Evolutionary conservation across 805 yeast genomes (phyloP).

Genomic region (Pichia paraexigua): DNA sequence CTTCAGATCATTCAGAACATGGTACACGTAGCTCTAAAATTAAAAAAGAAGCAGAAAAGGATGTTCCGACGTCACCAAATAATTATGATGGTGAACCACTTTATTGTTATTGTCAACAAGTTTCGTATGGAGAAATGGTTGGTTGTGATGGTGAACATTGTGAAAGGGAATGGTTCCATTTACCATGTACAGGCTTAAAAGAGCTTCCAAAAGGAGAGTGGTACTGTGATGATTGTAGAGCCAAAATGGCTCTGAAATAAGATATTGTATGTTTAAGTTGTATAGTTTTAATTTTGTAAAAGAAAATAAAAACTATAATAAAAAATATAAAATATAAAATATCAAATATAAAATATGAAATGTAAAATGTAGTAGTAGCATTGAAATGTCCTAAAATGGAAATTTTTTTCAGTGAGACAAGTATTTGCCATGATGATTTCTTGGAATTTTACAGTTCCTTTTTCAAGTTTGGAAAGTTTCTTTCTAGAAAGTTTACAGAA

Average conservation of each 20-base stretch:
- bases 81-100: constrained; percentile 52
- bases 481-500: no score
- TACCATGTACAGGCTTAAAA: constrained; percentile 83
- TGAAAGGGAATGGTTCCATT: constrained; percentile 91
- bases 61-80: constrained; percentile 11
- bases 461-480: neutral
- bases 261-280: neutral
- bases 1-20: neutral
- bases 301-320: neutral
- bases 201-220: constrained; percentile 83
- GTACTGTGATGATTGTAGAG: constrained; percentile 65
- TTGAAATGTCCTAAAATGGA: constrained; percentile 6
- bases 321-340: no score
- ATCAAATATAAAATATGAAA: no score
- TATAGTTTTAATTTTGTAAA: neutral
- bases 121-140: constrained; percentile 97
- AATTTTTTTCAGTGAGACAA: neutral
- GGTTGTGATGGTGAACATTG: constrained; percentile 96
- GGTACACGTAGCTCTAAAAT: constrained; percentile 3
- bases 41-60: constrained; percentile 17
- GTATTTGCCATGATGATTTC: neutral
- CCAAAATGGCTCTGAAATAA: constrained; percentile 10
- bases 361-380: neutral
- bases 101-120: constrained; percentile 94
- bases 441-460: neutral